phyloP scores from a whole-genome alignment of 2,329 filamentous ascomycete genomes.

The Botryotinia narcissicola region DNA sequence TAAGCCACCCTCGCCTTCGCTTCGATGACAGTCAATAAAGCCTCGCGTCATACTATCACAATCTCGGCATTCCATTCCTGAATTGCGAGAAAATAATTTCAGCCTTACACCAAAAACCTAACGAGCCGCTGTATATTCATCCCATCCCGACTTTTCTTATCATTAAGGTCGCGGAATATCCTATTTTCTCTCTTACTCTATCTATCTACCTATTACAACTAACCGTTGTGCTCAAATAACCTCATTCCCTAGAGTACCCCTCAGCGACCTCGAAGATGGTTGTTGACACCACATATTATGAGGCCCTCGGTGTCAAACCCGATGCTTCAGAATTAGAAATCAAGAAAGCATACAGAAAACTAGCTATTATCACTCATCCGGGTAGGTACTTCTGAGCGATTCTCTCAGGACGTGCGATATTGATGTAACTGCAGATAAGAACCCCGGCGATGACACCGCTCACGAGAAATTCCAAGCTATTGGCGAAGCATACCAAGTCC shows the following conservation, averaged over 20 bases:
- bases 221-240: neutral
- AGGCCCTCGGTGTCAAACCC: constrained; percentile 78
- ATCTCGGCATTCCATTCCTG: constrained; percentile 12
- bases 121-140: neutral
- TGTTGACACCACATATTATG: constrained; percentile 45
- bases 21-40: neutral
- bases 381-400: constrained; percentile 27
- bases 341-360: constrained; percentile 94
- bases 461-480: constrained; percentile 93
- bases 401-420: neutral
- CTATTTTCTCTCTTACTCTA: neutral
- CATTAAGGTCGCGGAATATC: neutral
- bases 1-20: constrained; percentile 3
- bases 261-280: constrained; percentile 31
- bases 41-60: constrained; percentile 21
- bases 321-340: constrained; percentile 89
- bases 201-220: neutral
- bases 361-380: constrained; percentile 83
- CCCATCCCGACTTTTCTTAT: neutral
- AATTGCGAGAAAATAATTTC: constrained; percentile 11
- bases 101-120: constrained; percentile 3
- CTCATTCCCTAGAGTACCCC: neutral
- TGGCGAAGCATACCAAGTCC: constrained; percentile 71
- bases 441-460: constrained; percentile 90
- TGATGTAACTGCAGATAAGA: constrained; percentile 69